Evolutionary conservation across 139 green algal species (phyloP), one percentile per base, ranked within the genome.

Genomic region (Auxenochlorella pyrenoidosa): DNA sequence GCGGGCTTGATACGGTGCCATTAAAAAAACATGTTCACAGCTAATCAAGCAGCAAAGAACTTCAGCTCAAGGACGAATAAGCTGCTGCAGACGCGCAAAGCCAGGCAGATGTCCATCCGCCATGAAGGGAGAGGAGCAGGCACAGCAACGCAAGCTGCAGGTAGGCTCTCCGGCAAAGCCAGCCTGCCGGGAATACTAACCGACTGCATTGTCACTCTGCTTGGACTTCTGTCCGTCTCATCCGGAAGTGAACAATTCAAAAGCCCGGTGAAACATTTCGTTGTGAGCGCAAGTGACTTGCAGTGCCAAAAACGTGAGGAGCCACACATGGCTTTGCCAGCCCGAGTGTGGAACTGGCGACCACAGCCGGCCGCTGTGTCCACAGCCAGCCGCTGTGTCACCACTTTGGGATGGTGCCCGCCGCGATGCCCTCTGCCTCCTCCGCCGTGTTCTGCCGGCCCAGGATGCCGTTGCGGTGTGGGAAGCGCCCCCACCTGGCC

Each of bases 391-490:
- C 70, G 51, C 41, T 8, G 22, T 12, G 18, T 81, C 75, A 88
- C 72, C 72, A 89, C 54, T 79, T 83, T 54, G 75, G 54, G 5
- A 96, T 96, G 80, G 58, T 94, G 10, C 91, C 92, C 22, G 93
- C 90, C 2, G 85, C 84, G 15, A 96, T 68, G n/a, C 90, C 93
- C 22, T 40, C 44, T 34, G 76, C 73, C 88, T 96, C 94, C 83
- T 93, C 89, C 1, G 87, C 60, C 26, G 93, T 96, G 88, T 71
- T 91, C 22, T 87, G 44, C 18, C 94, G 84, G 0, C 92, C 92
- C 54, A 96, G 85, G 47, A 92, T 72, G 1, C 73, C 87, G 89
- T 96, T 96, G n/a, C 94, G 85, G 60, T 95, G 92, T 2, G 94
- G 94, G 87, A 96, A 96, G 40, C 94, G 89, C 60, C 88, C 88